A percentile compares a stretch with the other conserved stretches of the same genome.
Evolutionary conservation across 78 protist species (phyloP).

Genomic region (Dictyostelium citrinum): DNA sequence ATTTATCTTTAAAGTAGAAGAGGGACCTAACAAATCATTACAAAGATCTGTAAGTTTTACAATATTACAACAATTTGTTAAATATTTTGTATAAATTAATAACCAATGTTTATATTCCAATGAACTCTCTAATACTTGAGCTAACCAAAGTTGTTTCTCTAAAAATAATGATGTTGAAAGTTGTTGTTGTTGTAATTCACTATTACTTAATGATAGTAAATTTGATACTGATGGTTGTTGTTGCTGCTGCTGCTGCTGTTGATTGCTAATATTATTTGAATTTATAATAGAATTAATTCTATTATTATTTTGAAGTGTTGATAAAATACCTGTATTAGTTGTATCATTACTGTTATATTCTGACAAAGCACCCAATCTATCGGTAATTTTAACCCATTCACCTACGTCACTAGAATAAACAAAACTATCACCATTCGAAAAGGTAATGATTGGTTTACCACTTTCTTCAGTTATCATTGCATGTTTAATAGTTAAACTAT

Average conservation of each 20-base stretch:
- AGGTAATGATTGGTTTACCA: slow-evolving; percentile 53
- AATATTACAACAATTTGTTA: slow-evolving; percentile 5
- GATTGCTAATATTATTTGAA: background rate
- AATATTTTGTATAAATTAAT: background rate
- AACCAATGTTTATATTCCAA: slow-evolving; percentile 57
- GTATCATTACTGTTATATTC: slow-evolving; percentile 52
- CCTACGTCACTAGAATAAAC: slow-evolving; percentile 22
- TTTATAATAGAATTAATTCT: background rate
- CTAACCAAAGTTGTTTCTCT: slow-evolving; percentile 53
- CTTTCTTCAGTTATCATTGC: slow-evolving; percentile 35
- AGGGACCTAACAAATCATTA: slow-evolving; percentile 53
- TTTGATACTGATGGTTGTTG: background rate
- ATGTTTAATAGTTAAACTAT: slow-evolving; percentile 29
- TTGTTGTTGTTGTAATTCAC: background rate
- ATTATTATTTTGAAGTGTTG: slow-evolving; percentile 19
- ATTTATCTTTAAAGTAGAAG: background rate
- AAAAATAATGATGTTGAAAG: slow-evolving; percentile 16
- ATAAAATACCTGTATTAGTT: slow-evolving; percentile 33
- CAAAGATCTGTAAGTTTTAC: slow-evolving; percentile 36
- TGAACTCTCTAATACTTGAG: slow-evolving; percentile 20
- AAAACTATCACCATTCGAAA: slow-evolving; percentile 60
- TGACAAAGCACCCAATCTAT: slow-evolving; percentile 72
- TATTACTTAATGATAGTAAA: slow-evolving; percentile 1
- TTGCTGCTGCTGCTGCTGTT: background rate
- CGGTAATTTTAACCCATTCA: slow-evolving; percentile 71